Evolutionary conservation across 2,329 filamentous ascomycete species (phyloP), one percentile per base, ranked within the genome.

Genomic region (Aspergillus felis): DNA sequence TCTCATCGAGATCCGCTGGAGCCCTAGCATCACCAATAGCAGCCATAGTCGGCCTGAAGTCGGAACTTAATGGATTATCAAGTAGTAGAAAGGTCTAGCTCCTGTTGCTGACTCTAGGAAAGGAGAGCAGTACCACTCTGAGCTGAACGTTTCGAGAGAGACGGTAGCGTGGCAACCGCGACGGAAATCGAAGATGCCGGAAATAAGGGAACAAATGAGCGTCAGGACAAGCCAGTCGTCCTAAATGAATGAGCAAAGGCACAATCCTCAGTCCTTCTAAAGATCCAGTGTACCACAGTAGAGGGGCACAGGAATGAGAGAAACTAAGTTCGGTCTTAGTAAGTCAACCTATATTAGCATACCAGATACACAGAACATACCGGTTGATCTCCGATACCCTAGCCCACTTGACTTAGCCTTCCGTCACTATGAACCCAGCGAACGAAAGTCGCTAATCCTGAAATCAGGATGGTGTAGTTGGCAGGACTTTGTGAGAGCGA

Each of bases 21-120:
- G 87, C 88, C 32, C 89, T 86, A 77, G 95, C 91, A 69, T 90
- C 86, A 68, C 85, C 88, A 25, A 54, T 47, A 63, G 92, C 92
- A 70, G 95, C 96, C 76, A 97, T 96, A 61, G 89, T 90, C 59
- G 89, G 87, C 55, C 88, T 89, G 53, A 89, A 91, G 77, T 92
- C 89, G 69, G 89, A 92, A 71, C 94, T 87, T 66, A 92, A 80
- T 77, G 92, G 89, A 78, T 94, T 96, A 69, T 89, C 90, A 70
- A 93, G 85, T 14, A 77, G 94, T 89, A 61, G 88, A 93, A 74
- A 95, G 20, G 20, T 12, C 22, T 14, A 14, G 24, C 44, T 47
- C 44, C 9, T 47, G 44, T 47, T 7, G 44, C 22, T 47, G 12
- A 24, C 44, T 8, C 22, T 25, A 27, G 14, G 22, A 22, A 25